A percentile compares a stretch with the other conserved stretches of the same genome.
These are phyloP conservation scores for Eucalyptus marginata DNA, from an alignment of 345 rosid species.

Conservation along the genomic window DNA sequence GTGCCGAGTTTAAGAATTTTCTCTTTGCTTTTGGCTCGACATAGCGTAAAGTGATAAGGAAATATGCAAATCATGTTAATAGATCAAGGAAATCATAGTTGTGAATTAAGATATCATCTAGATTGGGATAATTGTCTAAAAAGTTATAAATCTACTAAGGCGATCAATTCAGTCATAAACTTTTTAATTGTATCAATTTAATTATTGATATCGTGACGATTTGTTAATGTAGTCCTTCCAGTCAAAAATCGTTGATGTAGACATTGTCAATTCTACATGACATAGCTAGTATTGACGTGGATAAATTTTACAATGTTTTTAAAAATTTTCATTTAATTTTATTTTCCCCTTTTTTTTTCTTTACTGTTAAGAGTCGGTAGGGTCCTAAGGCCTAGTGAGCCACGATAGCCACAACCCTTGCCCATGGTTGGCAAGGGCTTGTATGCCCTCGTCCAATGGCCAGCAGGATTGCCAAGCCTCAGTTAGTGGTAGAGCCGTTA, in stretches of 20 bases:
- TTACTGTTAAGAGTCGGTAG: rapidly evolving
- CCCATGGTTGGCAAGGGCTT: too few species aligned
- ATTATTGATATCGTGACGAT: background rate
- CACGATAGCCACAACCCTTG: rapidly evolving
- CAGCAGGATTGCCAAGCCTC: rapidly evolving
- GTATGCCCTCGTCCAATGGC: rapidly evolving
- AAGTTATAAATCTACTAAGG: rapidly evolving
- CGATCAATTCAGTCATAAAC: rapidly evolving
- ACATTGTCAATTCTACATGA: rapidly evolving
- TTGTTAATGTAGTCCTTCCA: rapidly evolving
- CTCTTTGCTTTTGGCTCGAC: background rate
- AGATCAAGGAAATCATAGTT: background rate
- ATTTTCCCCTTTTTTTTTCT: rapidly evolving
- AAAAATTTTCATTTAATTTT: background rate
- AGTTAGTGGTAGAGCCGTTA: too few species aligned
- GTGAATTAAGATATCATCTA: background rate
- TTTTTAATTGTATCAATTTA: rapidly evolving
- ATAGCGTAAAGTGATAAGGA: background rate
- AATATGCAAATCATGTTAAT: background rate
- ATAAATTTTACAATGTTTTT: background rate
- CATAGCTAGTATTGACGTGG: rapidly evolving
- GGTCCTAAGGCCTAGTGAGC: rapidly evolving
- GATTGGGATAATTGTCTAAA: background rate
- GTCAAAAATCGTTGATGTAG: rapidly evolving
- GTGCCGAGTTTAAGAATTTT: background rate